phyloP scores from a whole-genome alignment of 345 rosid species.

The Trapa incisa region DNA sequence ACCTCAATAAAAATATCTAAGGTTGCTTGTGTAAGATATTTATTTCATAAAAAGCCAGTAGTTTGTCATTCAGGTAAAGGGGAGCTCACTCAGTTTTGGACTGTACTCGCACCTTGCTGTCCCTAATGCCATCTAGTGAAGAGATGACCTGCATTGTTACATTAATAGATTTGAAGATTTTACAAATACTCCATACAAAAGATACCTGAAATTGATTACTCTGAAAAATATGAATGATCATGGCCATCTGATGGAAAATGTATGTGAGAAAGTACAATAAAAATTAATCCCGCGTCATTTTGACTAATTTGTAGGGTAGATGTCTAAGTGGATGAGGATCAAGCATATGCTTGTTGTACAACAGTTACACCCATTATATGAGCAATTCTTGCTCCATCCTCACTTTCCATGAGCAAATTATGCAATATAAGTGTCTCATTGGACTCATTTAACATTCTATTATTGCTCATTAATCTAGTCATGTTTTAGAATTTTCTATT shows the following conservation, averaged over 20 bases:
- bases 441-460: too few relatives aligned
- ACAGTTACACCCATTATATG: too few relatives aligned
- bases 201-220: background rate
- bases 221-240: background rate
- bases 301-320: too few relatives aligned
- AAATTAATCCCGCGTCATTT: too few relatives aligned
- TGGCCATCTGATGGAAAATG: too few relatives aligned
- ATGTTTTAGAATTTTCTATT: too few relatives aligned
- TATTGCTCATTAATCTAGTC: too few relatives aligned
- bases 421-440: too few relatives aligned
- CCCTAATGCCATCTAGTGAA: conserved; percentile 58
- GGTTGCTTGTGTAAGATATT: background rate
- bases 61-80: background rate
- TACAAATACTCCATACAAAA: background rate
- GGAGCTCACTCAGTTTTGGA: conserved; percentile 68
- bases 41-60: background rate
- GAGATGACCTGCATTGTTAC: conserved; percentile 48
- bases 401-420: background rate
- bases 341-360: too few relatives aligned
- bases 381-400: background rate
- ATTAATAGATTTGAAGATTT: conserved; percentile 2
- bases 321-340: too few relatives aligned
- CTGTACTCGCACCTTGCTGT: conserved; percentile 41
- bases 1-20: background rate
- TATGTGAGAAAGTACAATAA: too few relatives aligned